Percentiles rank a stretch among this genome's conserved stretches.
Conservation (phyloP, 2,329 filamentous ascomycete genomes). For the Monilinia fructicola region DNA sequence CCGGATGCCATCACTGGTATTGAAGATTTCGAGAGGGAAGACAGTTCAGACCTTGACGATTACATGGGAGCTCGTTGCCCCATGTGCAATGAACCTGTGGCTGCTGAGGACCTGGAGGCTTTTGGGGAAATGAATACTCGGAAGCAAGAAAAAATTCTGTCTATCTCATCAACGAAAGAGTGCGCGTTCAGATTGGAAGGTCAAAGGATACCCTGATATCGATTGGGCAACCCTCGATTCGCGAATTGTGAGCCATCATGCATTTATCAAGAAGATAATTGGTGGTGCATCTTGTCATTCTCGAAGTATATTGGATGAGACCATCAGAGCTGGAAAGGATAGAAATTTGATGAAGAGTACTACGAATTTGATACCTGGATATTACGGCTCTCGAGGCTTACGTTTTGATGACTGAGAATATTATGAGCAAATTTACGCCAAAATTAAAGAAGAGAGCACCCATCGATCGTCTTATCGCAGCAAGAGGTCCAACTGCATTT, state of each 20-base stretch:
- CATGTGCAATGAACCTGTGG: conserved; percentile 63
- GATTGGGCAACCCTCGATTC: conserved; percentile 63
- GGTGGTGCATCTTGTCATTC: conserved; percentile 58
- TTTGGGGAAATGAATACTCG: conserved; percentile 57
- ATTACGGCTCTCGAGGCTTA: conserved; percentile 77
- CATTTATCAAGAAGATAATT: conserved; percentile 59
- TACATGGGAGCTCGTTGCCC: conserved; percentile 51
- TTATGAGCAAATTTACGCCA: conserved; percentile 60
- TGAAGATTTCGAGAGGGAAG: neutral
- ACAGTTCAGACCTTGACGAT: conserved; percentile 6
- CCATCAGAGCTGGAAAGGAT: conserved; percentile 57
- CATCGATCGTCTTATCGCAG: conserved; percentile 64
- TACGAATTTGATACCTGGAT: conserved; percentile 64
- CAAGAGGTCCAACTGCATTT: conserved; percentile 65
- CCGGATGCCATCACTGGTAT: neutral
- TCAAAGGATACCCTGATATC: conserved; percentile 65
- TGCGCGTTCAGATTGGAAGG: conserved; percentile 46
- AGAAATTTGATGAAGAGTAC: conserved; percentile 58
- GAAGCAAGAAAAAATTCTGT: conserved; percentile 63
- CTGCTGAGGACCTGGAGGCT: conserved; percentile 52
- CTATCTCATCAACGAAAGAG: conserved; percentile 57
- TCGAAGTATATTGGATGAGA: conserved; percentile 54
- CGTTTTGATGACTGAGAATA: conserved; percentile 68
- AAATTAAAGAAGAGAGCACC: conserved; percentile 62
- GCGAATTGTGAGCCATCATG: conserved; percentile 58